These are phyloP conservation scores for Colletotrichum sp. DNA, from an alignment of 2,329 filamentous ascomycete genomes.

Conservation along the genomic window DNA sequence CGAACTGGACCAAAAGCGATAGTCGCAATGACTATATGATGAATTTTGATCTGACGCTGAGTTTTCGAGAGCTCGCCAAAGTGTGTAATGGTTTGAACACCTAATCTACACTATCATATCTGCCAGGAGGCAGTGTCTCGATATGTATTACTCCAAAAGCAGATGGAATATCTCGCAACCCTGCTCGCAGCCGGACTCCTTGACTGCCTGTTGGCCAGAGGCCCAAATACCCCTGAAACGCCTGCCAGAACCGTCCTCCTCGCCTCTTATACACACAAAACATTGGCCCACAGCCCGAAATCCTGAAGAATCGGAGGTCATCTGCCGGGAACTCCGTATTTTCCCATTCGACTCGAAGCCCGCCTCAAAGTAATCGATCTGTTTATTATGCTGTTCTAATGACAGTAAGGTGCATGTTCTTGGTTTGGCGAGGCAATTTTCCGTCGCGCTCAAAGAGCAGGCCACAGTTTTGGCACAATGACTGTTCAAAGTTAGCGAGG, in stretches of 20 bases:
- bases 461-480: slow-evolving; percentile 92
- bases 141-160: slow-evolving; percentile 16
- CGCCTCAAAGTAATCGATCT: not conserved
- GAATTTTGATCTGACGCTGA: not conserved
- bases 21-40: not conserved
- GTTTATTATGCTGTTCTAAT: slow-evolving; percentile 12
- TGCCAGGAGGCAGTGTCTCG: not conserved
- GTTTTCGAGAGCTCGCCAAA: not conserved
- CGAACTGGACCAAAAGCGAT: not conserved
- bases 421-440: slow-evolving; percentile 63
- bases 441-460: slow-evolving; percentile 88
- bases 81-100: not conserved
- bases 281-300: not conserved
- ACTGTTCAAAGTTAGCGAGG: slow-evolving; percentile 50
- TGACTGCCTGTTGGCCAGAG: slow-evolving; percentile 10
- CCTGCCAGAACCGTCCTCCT: slow-evolving; percentile 3
- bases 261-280: slow-evolving; percentile 9
- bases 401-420: slow-evolving; percentile 22
- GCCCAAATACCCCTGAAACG: slow-evolving; percentile 16
- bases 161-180: slow-evolving; percentile 16
- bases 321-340: not conserved
- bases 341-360: not conserved
- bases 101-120: not conserved
- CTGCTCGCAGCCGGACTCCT: slow-evolving; percentile 17
- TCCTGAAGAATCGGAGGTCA: slow-evolving; percentile 34